Evolutionary conservation across 495 filamentous ascomycete species (phyloP).

Genomic region (Penicillium bialowiezense): DNA sequence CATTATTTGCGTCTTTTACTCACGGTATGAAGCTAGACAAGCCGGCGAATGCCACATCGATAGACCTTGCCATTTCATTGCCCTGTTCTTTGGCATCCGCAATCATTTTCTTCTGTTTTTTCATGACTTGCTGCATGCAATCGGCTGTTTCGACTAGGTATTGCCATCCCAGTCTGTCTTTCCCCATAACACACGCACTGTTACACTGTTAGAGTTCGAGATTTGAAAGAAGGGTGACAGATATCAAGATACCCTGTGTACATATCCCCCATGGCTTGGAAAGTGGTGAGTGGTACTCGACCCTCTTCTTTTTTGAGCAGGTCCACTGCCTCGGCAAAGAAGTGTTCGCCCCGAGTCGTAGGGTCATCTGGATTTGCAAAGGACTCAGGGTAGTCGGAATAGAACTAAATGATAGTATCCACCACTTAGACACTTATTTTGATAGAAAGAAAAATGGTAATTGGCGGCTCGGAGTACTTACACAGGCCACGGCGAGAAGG

Average conservation of each 20-base stretch:
- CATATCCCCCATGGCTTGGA: conserved; percentile 12
- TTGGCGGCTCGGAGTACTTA: conserved; percentile 13
- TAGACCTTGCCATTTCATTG: conserved; percentile 1
- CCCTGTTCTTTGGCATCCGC: conserved; percentile 1
- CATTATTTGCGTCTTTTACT: neutral
- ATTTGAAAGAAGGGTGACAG: neutral
- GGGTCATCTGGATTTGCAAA: conserved; percentile 11
- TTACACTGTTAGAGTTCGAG: too few relatives aligned
- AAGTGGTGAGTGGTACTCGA: conserved; percentile 9
- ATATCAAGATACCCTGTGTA: conserved; percentile 7
- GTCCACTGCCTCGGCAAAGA: conserved; percentile 13
- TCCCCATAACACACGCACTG: conserved; percentile 16
- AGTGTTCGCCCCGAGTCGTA: conserved; percentile 17
- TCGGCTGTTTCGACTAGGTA: conserved; percentile 10
- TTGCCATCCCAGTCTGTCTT: conserved; percentile 15
- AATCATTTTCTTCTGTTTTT: neutral
- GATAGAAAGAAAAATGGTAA: neutral
- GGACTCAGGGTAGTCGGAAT: conserved; percentile 19
- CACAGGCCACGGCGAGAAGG: conserved; percentile 38
- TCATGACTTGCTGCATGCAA: neutral
- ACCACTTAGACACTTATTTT: neutral
- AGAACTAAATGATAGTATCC: conserved; percentile 5
- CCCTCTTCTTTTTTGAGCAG: conserved; percentile 13
- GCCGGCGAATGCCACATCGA: conserved; percentile 3
- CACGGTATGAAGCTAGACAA: conserved; percentile 4